Base-by-base conservation (phyloP, 805 yeast genomes). In the Zygosaccharomyces siamensis region DNA sequence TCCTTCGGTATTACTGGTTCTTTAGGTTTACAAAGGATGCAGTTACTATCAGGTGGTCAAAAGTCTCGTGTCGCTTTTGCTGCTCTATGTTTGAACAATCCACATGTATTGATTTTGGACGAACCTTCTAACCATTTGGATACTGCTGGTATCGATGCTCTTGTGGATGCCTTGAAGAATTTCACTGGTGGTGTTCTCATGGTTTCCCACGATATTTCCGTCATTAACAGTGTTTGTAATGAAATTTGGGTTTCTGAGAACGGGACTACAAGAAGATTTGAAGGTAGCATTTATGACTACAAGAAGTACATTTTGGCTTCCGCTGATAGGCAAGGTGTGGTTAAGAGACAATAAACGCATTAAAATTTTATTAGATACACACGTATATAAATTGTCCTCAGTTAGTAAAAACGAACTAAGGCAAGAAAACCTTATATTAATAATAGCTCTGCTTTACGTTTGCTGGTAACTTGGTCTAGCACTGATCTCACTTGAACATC, bases 61-160 rank as follows among this genome's bases (percentile, higher is more conserved):
- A 93, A 93, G 68, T 89, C 97, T 24, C 81, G 99, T 72, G 99
- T 93, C 46, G 98, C 98, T 0, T 93, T 93, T 72, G 98, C 99
- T 7, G 92, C 97, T 12, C 75, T 93, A 55, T 89, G 97, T 71
- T 75, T 93, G 61, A 79, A 79, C 52, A 84, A 86, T 54, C 99
- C 99, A 16, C 99, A 93, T 67, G 81, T 93, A 39, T 75, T 93
- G 61, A 82, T 93, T 61, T 73, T 93, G 57, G 99, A 93, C 76
- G 99, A 93, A 77, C 99, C 99, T 70, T 87, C 97, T 5, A 93
- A 93, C 72, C 99, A 93, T 72, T 81, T 93, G 78, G 99, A 93
- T 84, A 92, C 97, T 7, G 84, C 95, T 31, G 99, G 97, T 79
- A 75, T 93, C 62, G 99, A 93, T 68, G 99, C 99, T 0, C 77